A percentile compares a stretch with the other conserved stretches of the same genome.
Evolutionary conservation across 805 yeast species (phyloP).

Genomic region (Naumovozyma baii): DNA sequence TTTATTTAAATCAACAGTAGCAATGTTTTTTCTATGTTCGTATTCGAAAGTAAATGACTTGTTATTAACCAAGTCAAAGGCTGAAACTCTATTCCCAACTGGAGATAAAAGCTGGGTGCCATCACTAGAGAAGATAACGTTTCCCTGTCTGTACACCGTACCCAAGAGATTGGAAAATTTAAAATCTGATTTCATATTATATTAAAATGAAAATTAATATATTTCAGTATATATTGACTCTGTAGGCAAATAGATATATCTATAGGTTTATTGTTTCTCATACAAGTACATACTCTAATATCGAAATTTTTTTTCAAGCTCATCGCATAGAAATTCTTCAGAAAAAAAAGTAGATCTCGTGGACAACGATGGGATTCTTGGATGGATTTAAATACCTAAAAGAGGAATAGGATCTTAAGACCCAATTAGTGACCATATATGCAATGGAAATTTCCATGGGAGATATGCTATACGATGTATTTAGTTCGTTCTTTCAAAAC

Average conservation of each 20-base stretch:
- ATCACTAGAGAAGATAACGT: conserved; percentile 73
- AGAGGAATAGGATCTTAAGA: too few species aligned
- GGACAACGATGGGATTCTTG: not conserved
- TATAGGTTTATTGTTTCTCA: not conserved
- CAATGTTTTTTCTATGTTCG: conserved; percentile 82
- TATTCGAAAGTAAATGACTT: conserved; percentile 82
- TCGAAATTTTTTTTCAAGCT: conserved; percentile 1
- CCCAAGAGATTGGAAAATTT: conserved; percentile 83
- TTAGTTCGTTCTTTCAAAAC: conserved; percentile 27
- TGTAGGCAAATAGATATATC: too few species aligned
- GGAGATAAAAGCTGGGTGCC: conserved; percentile 81
- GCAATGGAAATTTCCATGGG: too few species aligned
- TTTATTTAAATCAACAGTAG: conserved; percentile 68
- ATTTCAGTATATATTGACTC: too few species aligned
- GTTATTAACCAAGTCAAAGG: conserved; percentile 77
- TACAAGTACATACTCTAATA: not conserved
- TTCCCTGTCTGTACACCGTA: conserved; percentile 91
- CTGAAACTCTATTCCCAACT: conserved; percentile 86
- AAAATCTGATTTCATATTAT: conserved; percentile 77
- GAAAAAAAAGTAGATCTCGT: not conserved
- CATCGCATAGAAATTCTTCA: not conserved
- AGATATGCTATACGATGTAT: too few species aligned
- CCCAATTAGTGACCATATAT: too few species aligned
- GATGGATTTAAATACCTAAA: too few species aligned
- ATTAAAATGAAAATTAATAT: too few species aligned